Conservation (phyloP, 768 basidiomycete genomes). For the Kwoniella pini region DNA sequence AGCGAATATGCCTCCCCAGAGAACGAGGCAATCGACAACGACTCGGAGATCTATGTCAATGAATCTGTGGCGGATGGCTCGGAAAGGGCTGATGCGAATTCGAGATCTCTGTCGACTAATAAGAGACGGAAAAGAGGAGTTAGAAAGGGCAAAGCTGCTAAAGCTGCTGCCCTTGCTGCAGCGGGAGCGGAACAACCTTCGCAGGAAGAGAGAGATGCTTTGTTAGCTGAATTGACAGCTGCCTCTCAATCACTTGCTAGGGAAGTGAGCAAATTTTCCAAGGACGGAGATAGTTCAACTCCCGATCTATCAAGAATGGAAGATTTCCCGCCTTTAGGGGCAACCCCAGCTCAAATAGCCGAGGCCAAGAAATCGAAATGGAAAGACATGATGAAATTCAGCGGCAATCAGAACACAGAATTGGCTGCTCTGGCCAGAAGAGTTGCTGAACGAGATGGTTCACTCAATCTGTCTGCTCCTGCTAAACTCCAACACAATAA, state of each 20-base stretch:
- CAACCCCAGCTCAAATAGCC: slow-evolving; percentile 44
- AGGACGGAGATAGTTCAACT: slow-evolving; percentile 22
- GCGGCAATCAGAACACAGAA: slow-evolving; percentile 41
- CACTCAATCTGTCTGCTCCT: slow-evolving; percentile 66
- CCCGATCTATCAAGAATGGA: slow-evolving; percentile 44
- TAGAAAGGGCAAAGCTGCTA: slow-evolving; percentile 69
- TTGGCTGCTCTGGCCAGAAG: slow-evolving; percentile 48
- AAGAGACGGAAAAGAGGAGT: slow-evolving; percentile 82
- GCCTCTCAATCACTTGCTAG: slow-evolving; percentile 80
- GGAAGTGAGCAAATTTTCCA: slow-evolving; percentile 61
- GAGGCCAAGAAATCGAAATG: slow-evolving; percentile 82
- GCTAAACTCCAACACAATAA: slow-evolving; percentile 70
- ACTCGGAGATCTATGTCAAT: not conserved
- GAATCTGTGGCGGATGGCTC: slow-evolving; percentile 11
- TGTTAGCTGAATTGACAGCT: slow-evolving; percentile 68
- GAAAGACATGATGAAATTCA: slow-evolving; percentile 70
- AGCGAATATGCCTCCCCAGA: slow-evolving; percentile 32
- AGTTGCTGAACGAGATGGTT: slow-evolving; percentile 46
- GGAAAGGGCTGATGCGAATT: slow-evolving; percentile 47
- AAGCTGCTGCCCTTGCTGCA: slow-evolving; percentile 48
- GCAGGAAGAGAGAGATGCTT: slow-evolving; percentile 44
- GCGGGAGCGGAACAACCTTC: slow-evolving; percentile 59
- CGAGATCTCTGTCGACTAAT: slow-evolving; percentile 69
- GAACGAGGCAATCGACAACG: slow-evolving; percentile 6
- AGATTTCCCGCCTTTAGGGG: slow-evolving; percentile 56